Percentiles rank a stretch among this genome's conserved stretches.
Evolutionary conservation across 805 yeast species (phyloP).

Genomic region (Lachancea nothofagi): DNA sequence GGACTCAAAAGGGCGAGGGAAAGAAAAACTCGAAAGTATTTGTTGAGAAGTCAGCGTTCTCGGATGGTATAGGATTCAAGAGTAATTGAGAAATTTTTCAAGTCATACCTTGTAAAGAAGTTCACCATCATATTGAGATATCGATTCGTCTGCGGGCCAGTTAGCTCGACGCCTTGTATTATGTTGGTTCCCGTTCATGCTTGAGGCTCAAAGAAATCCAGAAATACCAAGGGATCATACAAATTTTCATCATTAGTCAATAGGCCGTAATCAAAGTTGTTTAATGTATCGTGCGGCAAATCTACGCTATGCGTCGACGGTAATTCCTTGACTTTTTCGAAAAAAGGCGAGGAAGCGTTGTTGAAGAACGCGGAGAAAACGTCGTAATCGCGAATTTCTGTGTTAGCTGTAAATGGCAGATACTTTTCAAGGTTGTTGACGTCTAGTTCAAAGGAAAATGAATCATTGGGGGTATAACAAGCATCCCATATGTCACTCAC

Average conservation of each 20-base stretch:
- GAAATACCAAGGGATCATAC: not conserved
- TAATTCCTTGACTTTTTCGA: not conserved
- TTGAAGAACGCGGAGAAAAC: constrained; percentile 6
- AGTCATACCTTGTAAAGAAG: not conserved
- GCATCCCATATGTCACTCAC: not conserved
- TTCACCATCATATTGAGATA: not conserved
- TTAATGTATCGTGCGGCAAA: not conserved
- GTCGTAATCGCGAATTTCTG: constrained; percentile 1
- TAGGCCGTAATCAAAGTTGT: not conserved
- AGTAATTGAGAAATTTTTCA: not conserved
- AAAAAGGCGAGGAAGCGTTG: constrained; percentile 4
- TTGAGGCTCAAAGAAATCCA: constrained; percentile 5
- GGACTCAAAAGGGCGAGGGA: constrained; percentile 17
- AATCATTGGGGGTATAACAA: not conserved
- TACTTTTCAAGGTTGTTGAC: not conserved
- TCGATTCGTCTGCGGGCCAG: not conserved
- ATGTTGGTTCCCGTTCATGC: not conserved
- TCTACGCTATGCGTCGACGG: not conserved
- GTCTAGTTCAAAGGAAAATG: constrained; percentile 5
- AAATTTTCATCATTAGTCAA: not conserved
- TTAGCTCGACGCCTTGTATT: not conserved
- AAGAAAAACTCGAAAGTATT: constrained; percentile 1
- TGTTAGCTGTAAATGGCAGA: not conserved
- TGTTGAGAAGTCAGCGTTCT: constrained; percentile 2
- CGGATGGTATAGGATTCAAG: constrained; percentile 3